A percentile compares a stretch with the other conserved stretches of the same genome.
These are phyloP conservation scores for Rhizoctonia solani DNA, from an alignment of 1,284 basidiomycete species.

Conservation along the genomic window DNA sequence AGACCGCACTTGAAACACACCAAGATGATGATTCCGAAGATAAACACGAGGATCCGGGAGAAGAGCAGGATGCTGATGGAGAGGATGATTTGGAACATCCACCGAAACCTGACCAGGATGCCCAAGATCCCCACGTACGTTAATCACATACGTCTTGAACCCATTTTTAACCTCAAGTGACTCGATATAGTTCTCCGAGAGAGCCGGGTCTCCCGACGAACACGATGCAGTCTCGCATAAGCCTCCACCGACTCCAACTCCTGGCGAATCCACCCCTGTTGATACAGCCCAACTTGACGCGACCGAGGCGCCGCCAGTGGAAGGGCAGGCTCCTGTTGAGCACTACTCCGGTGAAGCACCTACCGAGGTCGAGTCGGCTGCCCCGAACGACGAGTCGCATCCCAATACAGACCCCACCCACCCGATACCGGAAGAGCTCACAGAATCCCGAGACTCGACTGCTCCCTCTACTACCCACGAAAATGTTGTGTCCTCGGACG, in stretches of 20 bases:
- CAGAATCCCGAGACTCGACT: neutral
- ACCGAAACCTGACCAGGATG: too few species aligned
- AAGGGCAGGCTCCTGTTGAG: neutral
- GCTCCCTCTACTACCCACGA: neutral
- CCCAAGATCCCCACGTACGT: too few species aligned
- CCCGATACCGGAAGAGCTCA: neutral
- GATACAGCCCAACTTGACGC: neutral
- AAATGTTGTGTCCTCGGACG: too few species aligned
- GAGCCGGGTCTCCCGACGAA: constrained; percentile 5
- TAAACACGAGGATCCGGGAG: neutral
- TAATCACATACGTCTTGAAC: too few species aligned
- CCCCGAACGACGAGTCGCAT: too few species aligned
- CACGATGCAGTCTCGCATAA: constrained; percentile 8
- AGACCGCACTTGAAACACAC: neutral
- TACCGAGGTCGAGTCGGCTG: neutral
- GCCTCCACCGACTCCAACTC: constrained; percentile 18
- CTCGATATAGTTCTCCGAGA: too few species aligned
- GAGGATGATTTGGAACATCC: too few species aligned
- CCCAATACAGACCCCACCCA: neutral
- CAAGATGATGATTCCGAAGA: neutral
- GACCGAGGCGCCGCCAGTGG: neutral
- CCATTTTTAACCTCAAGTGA: too few species aligned
- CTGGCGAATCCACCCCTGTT: neutral
- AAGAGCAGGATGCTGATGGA: neutral
- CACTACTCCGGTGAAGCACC: neutral